These are phyloP conservation scores for Leccinellum rugosiceps DNA, from an alignment of 768 basidiomycete genomes.

Conservation along the genomic window DNA sequence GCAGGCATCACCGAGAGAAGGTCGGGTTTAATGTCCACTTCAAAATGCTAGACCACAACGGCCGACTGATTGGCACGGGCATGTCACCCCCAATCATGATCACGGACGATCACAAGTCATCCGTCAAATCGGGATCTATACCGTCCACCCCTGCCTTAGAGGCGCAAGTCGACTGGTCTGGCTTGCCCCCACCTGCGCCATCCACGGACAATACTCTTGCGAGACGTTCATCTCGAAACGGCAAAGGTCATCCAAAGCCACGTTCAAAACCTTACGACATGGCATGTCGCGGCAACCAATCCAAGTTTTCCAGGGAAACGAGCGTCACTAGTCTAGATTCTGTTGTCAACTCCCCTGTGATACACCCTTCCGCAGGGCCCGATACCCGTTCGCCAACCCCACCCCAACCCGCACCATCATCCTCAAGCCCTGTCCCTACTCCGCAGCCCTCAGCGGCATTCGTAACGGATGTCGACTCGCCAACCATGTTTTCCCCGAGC, in stretches of 20 bases:
- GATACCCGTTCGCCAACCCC: constrained; percentile 32
- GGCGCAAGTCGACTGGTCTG: constrained; percentile 52
- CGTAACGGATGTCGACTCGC: constrained; percentile 4
- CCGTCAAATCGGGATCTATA: constrained; percentile 28
- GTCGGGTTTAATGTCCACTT: constrained; percentile 91
- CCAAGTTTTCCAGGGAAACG: constrained; percentile 53
- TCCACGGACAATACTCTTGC: constrained; percentile 36
- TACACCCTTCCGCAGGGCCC: constrained; percentile 33
- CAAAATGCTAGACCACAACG: constrained; percentile 75
- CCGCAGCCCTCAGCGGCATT: constrained; percentile 6
- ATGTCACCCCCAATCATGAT: constrained; percentile 93
- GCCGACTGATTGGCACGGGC: constrained; percentile 78
- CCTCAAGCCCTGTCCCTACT: constrained; percentile 12
- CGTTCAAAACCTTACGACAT: constrained; percentile 72
- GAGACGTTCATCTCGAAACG: constrained; percentile 43
- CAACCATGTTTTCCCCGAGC: constrained; percentile 3
- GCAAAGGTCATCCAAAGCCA: constrained; percentile 50
- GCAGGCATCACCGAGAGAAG: constrained; percentile 97
- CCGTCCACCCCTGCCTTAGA: constrained; percentile 35
- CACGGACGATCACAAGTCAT: constrained; percentile 98
- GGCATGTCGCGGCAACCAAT: constrained; percentile 26
- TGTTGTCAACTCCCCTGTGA: constrained; percentile 43
- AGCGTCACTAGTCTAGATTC: constrained; percentile 53
- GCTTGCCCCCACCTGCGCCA: constrained; percentile 23
- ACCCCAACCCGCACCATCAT: constrained; percentile 16